Evolutionary conservation across 2,329 filamentous ascomycete genomes (phyloP), one percentile per base, ranked within the genome.

Genomic region (Nakataea oryzae): DNA sequence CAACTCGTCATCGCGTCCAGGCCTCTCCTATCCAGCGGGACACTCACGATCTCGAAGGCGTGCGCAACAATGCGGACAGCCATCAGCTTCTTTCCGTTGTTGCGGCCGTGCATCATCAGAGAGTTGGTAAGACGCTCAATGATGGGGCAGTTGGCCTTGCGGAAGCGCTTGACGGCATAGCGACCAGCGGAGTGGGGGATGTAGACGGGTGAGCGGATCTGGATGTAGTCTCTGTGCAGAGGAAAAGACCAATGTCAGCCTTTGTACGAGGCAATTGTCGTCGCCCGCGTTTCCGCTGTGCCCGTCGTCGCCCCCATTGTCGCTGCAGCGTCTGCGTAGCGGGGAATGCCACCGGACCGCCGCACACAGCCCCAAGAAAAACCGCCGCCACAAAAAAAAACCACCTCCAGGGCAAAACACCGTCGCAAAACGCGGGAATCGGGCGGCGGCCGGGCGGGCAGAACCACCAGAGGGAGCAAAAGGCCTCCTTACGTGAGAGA

Each of bases 71-170:
- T 99, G 82, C 95, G 92, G 80, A 97, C 93, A 77, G 95, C 96
- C 93, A 96, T 97, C 78, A 97, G 88, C 91, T 99, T 99, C 90
- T 99, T 99, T 82, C 95, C 95, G 90, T 97, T 99, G 91, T 99
- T 99, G 83, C 95, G 95, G 82, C 95, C 95, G 89, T 99, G 96
- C 93, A 97, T 97, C 96, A 99, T 99, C 79, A 99, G 89, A 65
- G 95, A 97, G 90, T 99, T 99, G 86, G 95, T 99, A 74, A 99
- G 89, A 79, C 95, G 93, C 90, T 99, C 95, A 78, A 99, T 97
- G 88, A 99, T 97, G 75, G 95, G 95, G 91, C 95, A 99, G 87
- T 97, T 96, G 79, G 96, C 95, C 89, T 99, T 99, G 86, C 95
- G 91, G 91, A 99, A 99, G 78, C 96, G 90, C 92, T 99, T 99